These are phyloP conservation scores for Neurospora sp. DNA, from an alignment of 495 filamentous ascomycete genomes.

Conservation along the genomic window DNA sequence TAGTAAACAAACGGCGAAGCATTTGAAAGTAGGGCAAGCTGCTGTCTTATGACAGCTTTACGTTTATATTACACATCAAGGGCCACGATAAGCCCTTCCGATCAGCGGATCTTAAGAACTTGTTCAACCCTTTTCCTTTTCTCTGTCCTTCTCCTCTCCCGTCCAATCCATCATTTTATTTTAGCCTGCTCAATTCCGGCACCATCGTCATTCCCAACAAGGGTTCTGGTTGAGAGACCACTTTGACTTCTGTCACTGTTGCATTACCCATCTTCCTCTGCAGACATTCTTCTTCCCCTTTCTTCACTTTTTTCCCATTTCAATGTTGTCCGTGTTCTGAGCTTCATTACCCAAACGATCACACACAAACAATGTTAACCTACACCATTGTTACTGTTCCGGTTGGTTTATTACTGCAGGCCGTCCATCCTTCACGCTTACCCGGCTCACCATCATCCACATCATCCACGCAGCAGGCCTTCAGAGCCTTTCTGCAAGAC, in stretches of 20 bases:
- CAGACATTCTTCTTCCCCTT: background rate
- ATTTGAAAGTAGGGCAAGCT: background rate
- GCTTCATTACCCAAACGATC: background rate
- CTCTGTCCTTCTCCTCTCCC: background rate
- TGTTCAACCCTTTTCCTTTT: background rate
- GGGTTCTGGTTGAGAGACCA: background rate
- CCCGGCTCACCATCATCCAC: background rate
- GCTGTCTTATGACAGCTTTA: background rate
- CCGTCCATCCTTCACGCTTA: too few relatives aligned
- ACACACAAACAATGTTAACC: too few relatives aligned
- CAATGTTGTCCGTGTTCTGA: background rate
- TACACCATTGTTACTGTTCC: too few relatives aligned
- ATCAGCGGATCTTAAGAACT: background rate
- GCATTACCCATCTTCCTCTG: background rate
- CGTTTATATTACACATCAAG: background rate
- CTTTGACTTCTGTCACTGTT: background rate
- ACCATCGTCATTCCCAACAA: background rate
- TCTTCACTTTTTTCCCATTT: background rate
- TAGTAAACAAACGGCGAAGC: background rate
- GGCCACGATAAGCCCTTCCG: background rate
- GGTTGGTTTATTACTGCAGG: too few relatives aligned
- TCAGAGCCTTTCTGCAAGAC: background rate
- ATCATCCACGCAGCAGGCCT: background rate
- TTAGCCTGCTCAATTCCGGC: background rate
- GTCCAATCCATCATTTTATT: background rate